These are phyloP conservation scores for Didymella pomorum DNA, from an alignment of 2,329 filamentous ascomycete species.

Conservation along the genomic window DNA sequence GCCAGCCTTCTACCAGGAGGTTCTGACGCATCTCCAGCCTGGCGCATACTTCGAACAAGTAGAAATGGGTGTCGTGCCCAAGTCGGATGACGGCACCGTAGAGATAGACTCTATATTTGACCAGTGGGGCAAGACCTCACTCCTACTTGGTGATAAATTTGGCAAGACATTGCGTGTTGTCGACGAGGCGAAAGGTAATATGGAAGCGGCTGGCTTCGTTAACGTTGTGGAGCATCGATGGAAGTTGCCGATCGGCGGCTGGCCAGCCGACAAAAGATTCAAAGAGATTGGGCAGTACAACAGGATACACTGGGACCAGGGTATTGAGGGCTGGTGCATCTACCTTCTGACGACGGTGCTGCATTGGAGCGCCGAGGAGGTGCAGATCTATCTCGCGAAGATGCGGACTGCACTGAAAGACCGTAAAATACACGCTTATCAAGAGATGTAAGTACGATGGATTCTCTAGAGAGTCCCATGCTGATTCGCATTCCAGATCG, in stretches of 20 bases:
- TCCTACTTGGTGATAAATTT: constrained; percentile 42
- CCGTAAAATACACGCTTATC: constrained; percentile 41
- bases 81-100: constrained; percentile 41
- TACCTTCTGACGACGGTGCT: constrained; percentile 31
- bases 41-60: constrained; percentile 40
- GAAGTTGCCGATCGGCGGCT: constrained; percentile 45
- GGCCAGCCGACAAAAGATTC: constrained; percentile 50
- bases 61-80: constrained; percentile 34
- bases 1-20: constrained; percentile 33
- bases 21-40: constrained; percentile 38
- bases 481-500: constrained; percentile 19
- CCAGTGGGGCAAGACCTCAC: constrained; percentile 37
- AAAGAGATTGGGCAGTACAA: constrained; percentile 59
- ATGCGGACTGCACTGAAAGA: constrained; percentile 38
- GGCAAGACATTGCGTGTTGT: constrained; percentile 51
- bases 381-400: constrained; percentile 52
- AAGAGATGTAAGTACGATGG: constrained; percentile 31
- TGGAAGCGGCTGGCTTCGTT: constrained; percentile 63
- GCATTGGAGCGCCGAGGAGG: constrained; percentile 55
- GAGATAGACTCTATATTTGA: constrained; percentile 30
- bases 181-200: constrained; percentile 50
- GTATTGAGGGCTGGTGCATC: constrained; percentile 40
- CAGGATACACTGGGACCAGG: constrained; percentile 38
- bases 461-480: not conserved
- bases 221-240: constrained; percentile 58